Percentiles rank a stretch among this genome's conserved stretches.
Conservation (phyloP, 768 basidiomycete species). For the Trametes sanguinea region DNA sequence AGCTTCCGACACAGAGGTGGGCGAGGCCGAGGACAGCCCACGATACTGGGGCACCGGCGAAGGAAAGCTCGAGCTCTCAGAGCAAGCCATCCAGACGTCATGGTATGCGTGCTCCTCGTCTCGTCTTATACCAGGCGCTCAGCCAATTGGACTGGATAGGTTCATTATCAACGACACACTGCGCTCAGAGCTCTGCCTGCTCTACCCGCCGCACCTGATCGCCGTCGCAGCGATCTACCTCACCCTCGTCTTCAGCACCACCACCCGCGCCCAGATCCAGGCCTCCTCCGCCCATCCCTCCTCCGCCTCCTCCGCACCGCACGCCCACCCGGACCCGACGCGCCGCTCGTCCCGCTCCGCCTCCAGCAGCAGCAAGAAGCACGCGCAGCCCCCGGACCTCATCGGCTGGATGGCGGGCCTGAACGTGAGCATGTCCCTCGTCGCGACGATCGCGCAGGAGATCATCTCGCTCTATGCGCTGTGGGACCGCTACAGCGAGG, state of each 20-base stretch:
- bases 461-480: conserved; percentile 87
- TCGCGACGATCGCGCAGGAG: conserved; percentile 88
- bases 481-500: conserved; percentile 84
- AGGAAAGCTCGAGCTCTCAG: conserved; percentile 74
- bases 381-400: conserved; percentile 54
- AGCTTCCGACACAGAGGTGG: conserved; percentile 55
- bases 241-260: conserved; percentile 72
- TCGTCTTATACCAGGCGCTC: background rate
- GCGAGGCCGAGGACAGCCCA: conserved; percentile 55
- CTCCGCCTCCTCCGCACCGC: conserved; percentile 4
- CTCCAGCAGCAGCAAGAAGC: conserved; percentile 42
- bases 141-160: conserved; percentile 45
- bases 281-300: conserved; percentile 25
- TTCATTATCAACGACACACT: conserved; percentile 97
- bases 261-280: conserved; percentile 49
- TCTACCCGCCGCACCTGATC: conserved; percentile 94
- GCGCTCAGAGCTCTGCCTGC: conserved; percentile 88
- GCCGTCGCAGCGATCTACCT: conserved; percentile 92
- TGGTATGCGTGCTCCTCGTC: conserved; percentile 56
- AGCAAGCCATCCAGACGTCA: conserved; percentile 82
- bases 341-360: conserved; percentile 55
- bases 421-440: conserved; percentile 78
- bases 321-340: conserved; percentile 33
- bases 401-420: conserved; percentile 83
- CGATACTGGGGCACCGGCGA: conserved; percentile 83